Conservation (phyloP, 306 rosid species). For the Lablab purpureus region DNA sequence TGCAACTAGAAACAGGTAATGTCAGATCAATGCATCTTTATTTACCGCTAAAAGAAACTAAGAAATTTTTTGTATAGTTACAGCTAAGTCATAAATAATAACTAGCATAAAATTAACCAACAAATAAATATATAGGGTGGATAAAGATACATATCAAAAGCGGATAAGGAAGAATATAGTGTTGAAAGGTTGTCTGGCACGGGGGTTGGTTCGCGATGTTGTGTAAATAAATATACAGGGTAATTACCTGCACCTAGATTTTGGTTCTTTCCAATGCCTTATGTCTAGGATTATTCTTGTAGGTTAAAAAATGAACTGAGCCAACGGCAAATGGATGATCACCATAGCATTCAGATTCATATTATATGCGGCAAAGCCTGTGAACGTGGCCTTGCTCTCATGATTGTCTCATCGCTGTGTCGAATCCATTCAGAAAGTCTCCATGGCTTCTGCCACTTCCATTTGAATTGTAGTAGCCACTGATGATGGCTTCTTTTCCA, state of each 20-base stretch:
- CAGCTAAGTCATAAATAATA: background rate
- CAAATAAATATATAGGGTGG: background rate
- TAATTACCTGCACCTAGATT: slow-evolving; percentile 48
- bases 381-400: slow-evolving; percentile 82
- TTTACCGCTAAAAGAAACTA: slow-evolving; percentile 3
- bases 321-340: slow-evolving; percentile 50
- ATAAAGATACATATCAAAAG: slow-evolving; percentile 15
- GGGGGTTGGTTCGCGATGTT: slow-evolving; percentile 13
- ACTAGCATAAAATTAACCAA: slow-evolving; percentile 10
- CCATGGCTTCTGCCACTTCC: slow-evolving; percentile 99
- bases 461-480: slow-evolving; percentile 93
- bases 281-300: slow-evolving; percentile 41
- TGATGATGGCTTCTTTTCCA: slow-evolving; percentile 99
- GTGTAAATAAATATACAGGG: background rate
- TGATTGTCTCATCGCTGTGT: slow-evolving; percentile 88
- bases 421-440: slow-evolving; percentile 95
- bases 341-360: slow-evolving; percentile 61
- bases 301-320: slow-evolving; percentile 52
- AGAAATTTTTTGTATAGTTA: background rate
- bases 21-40: slow-evolving; percentile 28
- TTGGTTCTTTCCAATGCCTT: slow-evolving; percentile 41
- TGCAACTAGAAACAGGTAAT: slow-evolving; percentile 47
- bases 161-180: slow-evolving; percentile 24
- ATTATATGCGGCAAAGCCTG: slow-evolving; percentile 65
- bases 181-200: slow-evolving; percentile 8